These are phyloP conservation scores for Viridothelium virens DNA, from an alignment of 495 filamentous ascomycete species.

Conservation along the genomic window DNA sequence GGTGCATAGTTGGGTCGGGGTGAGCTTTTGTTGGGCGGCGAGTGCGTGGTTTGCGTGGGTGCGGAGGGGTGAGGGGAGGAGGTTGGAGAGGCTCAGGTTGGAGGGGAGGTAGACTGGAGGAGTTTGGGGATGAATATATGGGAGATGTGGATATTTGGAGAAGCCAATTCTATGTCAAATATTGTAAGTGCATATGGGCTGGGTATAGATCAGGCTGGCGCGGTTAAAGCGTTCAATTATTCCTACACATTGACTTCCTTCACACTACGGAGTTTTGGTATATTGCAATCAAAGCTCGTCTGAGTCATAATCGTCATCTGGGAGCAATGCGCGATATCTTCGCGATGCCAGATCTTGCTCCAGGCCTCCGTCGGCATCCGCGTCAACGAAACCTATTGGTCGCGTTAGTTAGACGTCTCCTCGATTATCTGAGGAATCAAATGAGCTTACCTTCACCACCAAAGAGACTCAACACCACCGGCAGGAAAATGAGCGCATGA, in stretches of 20 bases:
- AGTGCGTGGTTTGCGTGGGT: constrained; percentile 43
- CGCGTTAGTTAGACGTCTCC: not conserved
- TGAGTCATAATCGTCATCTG: constrained; percentile 39
- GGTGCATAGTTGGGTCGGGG: constrained; percentile 37
- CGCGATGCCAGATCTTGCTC: constrained; percentile 64
- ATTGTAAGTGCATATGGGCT: too few relatives aligned
- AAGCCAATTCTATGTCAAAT: too few relatives aligned
- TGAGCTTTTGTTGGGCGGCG: constrained; percentile 42
- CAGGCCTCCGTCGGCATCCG: constrained; percentile 72
- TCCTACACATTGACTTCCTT: not conserved
- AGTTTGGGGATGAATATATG: not conserved
- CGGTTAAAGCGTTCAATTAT: not conserved
- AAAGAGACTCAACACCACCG: constrained; percentile 77
- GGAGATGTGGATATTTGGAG: not conserved
- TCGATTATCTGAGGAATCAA: not conserved
- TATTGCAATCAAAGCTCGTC: constrained; percentile 24
- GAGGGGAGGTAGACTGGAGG: constrained; percentile 21
- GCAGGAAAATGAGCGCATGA: constrained; percentile 86
- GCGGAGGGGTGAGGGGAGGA: constrained; percentile 39
- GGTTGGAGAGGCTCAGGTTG: constrained; percentile 24
- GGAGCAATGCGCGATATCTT: constrained; percentile 37
- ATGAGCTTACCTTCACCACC: constrained; percentile 64
- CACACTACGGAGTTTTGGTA: not conserved
- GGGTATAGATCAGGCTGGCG: not conserved
- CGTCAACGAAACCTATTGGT: constrained; percentile 64